Conservation (phyloP, 345 rosid species). For the Arabidopsis thaliana region TAIR10.1 NC_003074.8:599501-600000, state of each 20-base stretch:
- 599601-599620: constrained; percentile 65
- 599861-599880: constrained; percentile 51
- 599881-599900: constrained; percentile 47
- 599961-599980: constrained; percentile 55
- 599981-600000: constrained; percentile 61
- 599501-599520: constrained; percentile 75
- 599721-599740: constrained; percentile 49
- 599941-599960: constrained; percentile 57
- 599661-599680: constrained; percentile 51
- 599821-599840: constrained; percentile 54
- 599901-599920: constrained; percentile 39
- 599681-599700: constrained; percentile 58
- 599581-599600: constrained; percentile 47
- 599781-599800: constrained; percentile 46
- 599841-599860: constrained; percentile 62
- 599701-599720: constrained; percentile 50
- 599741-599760: constrained; percentile 40
- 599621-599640: constrained; percentile 62
- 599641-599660: constrained; percentile 87
- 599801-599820: constrained; percentile 46
- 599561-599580: constrained; percentile 48
- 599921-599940: constrained; percentile 43
- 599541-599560: constrained; percentile 59
- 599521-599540: constrained; percentile 73
- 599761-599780: constrained; percentile 31